These are phyloP conservation scores for Pythium scleroteichum DNA, from an alignment of 352 stramenopile genomes.

Conservation along the genomic window DNA sequence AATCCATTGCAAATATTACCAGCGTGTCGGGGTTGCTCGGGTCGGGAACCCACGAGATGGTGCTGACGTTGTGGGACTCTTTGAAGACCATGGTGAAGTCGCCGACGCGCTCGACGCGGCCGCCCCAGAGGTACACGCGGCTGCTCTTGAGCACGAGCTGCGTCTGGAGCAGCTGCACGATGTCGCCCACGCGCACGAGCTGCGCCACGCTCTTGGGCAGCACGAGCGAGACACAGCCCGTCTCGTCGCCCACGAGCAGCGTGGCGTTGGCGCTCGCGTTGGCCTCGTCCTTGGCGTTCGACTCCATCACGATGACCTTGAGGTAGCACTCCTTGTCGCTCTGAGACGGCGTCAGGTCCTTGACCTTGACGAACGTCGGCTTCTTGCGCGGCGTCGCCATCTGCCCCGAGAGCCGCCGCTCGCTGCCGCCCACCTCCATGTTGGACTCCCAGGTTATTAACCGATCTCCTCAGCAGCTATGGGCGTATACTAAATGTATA, in stretches of 20 bases:
- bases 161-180: slow-evolving; percentile 64
- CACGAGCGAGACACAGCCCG: slow-evolving; percentile 78
- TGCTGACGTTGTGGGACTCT: slow-evolving; percentile 81
- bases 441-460: too few relatives aligned
- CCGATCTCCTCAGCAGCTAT: neutral
- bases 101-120: slow-evolving; percentile 80
- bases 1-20: slow-evolving; percentile 35
- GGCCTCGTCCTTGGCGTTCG: slow-evolving; percentile 77
- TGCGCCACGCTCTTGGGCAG: slow-evolving; percentile 66
- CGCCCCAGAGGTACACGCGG: slow-evolving; percentile 78
- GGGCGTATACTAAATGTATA: neutral
- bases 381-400: slow-evolving; percentile 50
- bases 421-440: slow-evolving; percentile 12
- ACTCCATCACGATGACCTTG: slow-evolving; percentile 84
- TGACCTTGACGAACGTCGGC: slow-evolving; percentile 57
- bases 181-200: slow-evolving; percentile 73
- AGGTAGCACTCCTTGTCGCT: slow-evolving; percentile 64
- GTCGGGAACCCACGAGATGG: slow-evolving; percentile 81
- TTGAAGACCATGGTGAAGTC: slow-evolving; percentile 89
- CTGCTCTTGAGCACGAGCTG: slow-evolving; percentile 81
- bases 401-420: slow-evolving; percentile 20
- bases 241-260: slow-evolving; percentile 81
- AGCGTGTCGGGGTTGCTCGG: slow-evolving; percentile 64
- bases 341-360: slow-evolving; percentile 68
- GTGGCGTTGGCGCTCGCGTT: slow-evolving; percentile 78